phyloP scores from a whole-genome alignment of 371 early-diverging fungal species.

The Chytridiales sp. region DNA sequence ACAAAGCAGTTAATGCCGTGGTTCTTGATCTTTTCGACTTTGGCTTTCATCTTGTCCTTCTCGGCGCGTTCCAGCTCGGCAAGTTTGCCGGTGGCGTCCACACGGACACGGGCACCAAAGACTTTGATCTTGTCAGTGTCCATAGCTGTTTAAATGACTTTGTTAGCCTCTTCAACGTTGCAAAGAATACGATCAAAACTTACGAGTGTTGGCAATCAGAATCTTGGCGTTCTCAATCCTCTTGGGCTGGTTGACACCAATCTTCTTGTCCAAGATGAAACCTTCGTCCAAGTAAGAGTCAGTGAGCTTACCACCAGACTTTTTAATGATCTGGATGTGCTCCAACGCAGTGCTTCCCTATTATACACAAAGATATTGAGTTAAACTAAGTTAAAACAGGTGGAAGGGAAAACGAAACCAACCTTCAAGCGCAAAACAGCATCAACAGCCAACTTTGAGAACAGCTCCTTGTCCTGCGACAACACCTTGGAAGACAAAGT shows the following conservation, averaged over 20 bases:
- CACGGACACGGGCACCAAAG: conserved; percentile 97
- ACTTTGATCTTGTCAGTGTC: conserved; percentile 99
- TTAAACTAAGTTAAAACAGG: not conserved
- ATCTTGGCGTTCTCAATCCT: conserved; percentile 95
- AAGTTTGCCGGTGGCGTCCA: conserved; percentile 95
- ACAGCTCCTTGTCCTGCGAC: conserved; percentile 95
- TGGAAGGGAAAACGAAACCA: not conserved
- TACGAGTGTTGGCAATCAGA: conserved; percentile 97
- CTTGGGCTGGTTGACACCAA: conserved; percentile 96
- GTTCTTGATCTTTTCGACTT: conserved; percentile 97
- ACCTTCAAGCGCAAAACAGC: conserved; percentile 91
- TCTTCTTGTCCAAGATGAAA: conserved; percentile 98
- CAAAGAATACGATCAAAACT: conserved; percentile 27
- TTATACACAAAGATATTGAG: not conserved
- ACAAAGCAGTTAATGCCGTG: conserved; percentile 98
- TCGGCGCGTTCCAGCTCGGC: conserved; percentile 99
- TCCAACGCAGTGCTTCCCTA: conserved; percentile 95
- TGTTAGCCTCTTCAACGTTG: conserved; percentile 1
- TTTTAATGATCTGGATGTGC: conserved; percentile 99
- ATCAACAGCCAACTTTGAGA: conserved; percentile 95
- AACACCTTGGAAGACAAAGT: conserved; percentile 98
- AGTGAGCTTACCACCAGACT: conserved; percentile 91
- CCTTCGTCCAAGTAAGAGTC: conserved; percentile 98
- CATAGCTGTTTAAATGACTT: conserved; percentile 65
- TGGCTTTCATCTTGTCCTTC: conserved; percentile 97